phyloP scores from a whole-genome alignment of 2,329 filamentous ascomycete species.

The Cercospora brassicicola region DNA sequence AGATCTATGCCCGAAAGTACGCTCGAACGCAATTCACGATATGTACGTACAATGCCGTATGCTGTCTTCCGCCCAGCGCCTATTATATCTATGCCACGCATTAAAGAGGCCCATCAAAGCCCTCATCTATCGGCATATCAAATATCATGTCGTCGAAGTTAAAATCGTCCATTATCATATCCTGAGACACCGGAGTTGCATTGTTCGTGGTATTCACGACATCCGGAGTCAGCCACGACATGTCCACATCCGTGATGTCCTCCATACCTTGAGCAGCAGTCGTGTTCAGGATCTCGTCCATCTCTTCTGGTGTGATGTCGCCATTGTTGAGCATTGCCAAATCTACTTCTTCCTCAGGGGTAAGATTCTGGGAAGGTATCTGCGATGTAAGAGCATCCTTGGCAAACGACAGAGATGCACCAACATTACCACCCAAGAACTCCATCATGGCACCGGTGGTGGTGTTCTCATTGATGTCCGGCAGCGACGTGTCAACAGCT shows the following conservation, averaged over 20 bases:
- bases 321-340: conserved; percentile 16
- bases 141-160: conserved; percentile 29
- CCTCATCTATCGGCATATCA: conserved; percentile 32
- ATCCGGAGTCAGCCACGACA: conserved; percentile 15
- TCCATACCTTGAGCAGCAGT: conserved; percentile 6
- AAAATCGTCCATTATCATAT: conserved; percentile 28
- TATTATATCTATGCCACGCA: neutral
- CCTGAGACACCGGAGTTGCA: conserved; percentile 13
- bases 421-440: conserved; percentile 31
- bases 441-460: conserved; percentile 37
- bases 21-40: neutral
- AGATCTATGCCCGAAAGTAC: neutral
- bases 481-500: conserved; percentile 20
- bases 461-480: conserved; percentile 18
- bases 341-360: conserved; percentile 5
- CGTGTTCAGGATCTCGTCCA: conserved; percentile 30
- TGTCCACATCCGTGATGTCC: conserved; percentile 3
- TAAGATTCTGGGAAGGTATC: conserved; percentile 15
- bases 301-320: conserved; percentile 20
- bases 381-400: conserved; percentile 26
- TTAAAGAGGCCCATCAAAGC: neutral
- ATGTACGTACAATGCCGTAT: neutral
- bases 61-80: neutral
- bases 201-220: conserved; percentile 1
- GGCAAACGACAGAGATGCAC: conserved; percentile 30